These are phyloP conservation scores for Cordyceps cicadae DNA, from an alignment of 2,329 filamentous ascomycete genomes.

Conservation along the genomic window DNA sequence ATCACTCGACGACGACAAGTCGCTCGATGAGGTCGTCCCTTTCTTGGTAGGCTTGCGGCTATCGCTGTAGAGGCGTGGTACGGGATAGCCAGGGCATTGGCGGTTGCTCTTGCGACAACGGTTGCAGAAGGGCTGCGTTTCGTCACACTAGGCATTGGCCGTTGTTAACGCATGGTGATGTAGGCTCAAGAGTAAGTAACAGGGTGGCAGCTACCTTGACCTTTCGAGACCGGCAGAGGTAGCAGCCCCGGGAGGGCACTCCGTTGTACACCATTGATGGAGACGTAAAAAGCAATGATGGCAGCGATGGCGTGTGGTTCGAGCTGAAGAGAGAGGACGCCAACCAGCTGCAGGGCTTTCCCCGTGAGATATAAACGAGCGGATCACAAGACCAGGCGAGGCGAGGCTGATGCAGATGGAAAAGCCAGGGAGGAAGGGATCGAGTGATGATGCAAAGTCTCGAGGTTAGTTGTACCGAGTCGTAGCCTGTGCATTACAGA, in stretches of 20 bases:
- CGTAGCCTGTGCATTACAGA: too few relatives aligned
- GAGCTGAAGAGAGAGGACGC: not conserved
- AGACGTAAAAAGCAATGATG: not conserved
- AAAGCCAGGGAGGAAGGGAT: not conserved
- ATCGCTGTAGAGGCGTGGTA: not conserved
- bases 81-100: not conserved
- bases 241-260: slow-evolving; percentile 2
- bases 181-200: not conserved
- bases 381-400: not conserved
- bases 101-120: slow-evolving; percentile 4
- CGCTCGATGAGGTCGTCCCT: not conserved
- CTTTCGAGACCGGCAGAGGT: slow-evolving; percentile 3
- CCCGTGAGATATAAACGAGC: not conserved
- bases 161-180: not conserved
- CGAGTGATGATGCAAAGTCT: not conserved
- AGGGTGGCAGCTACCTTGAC: not conserved
- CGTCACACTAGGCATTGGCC: not conserved
- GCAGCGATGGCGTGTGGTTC: not conserved
- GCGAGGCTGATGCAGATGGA: not conserved
- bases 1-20: not conserved
- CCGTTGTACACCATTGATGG: slow-evolving; percentile 1
- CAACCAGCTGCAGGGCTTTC: not conserved
- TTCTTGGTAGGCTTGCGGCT: not conserved
- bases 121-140: not conserved
- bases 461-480: not conserved